Evolutionary conservation across 306 rosid species (phyloP).

Genomic region (cucumber (Cucumis sativus)): DNA sequence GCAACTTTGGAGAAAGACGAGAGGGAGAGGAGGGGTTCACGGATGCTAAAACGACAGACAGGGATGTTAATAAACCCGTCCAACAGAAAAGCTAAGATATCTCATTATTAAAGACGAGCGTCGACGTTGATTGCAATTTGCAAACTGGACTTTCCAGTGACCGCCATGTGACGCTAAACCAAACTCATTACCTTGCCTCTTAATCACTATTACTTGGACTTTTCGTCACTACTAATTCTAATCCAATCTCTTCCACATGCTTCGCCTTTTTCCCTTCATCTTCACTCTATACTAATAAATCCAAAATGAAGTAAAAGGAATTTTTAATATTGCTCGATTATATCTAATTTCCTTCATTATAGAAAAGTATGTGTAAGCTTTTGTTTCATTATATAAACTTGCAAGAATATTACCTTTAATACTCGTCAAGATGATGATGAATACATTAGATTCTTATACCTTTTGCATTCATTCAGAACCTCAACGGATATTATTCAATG

Average conservation of each 20-base stretch:
- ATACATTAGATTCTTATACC: too few species aligned
- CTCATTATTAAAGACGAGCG: not conserved
- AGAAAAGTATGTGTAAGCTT: too few species aligned
- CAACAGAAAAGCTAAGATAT: not conserved
- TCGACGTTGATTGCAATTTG: not conserved
- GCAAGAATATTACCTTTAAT: too few species aligned
- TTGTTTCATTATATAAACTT: too few species aligned
- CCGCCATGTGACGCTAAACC: constrained; percentile 1
- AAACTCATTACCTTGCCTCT: not conserved
- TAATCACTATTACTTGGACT: not conserved
- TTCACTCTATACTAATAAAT: not conserved
- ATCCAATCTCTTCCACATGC: not conserved
- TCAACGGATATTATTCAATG: too few species aligned
- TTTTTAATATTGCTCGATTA: too few species aligned
- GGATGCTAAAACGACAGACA: not conserved
- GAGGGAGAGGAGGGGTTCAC: not conserved
- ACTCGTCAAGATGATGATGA: too few species aligned
- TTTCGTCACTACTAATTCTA: not conserved
- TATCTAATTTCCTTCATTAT: too few species aligned
- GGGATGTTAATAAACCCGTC: not conserved
- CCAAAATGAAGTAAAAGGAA: too few species aligned
- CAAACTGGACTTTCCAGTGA: not conserved
- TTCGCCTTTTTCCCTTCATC: not conserved
- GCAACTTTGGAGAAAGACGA: not conserved
- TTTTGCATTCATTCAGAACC: too few species aligned